Conservation (phyloP, 768 basidiomycete genomes). For the Lentinus tigrinus region DNA sequence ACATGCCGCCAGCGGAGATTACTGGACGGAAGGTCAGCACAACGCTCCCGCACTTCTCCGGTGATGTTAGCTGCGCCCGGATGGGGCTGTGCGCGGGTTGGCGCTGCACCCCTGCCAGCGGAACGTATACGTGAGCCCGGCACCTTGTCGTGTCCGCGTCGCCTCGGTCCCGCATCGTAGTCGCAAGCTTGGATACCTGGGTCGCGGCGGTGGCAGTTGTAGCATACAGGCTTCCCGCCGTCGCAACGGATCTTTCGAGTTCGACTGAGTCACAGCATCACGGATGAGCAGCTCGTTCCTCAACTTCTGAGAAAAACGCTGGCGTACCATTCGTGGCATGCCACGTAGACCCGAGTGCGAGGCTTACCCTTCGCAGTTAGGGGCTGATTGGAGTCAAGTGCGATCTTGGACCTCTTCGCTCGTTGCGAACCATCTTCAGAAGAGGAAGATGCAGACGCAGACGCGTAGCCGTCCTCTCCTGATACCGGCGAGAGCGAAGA, state of each 20-base stretch:
- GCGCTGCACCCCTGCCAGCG: constrained; percentile 35
- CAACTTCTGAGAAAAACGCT: not conserved
- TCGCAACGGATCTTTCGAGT: constrained; percentile 80
- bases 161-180: constrained; percentile 74
- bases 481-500: not conserved
- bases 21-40: not conserved
- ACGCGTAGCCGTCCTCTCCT: not conserved
- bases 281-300: constrained; percentile 8
- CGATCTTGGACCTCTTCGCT: constrained; percentile 49
- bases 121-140: constrained; percentile 73
- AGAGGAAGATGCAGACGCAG: not conserved
- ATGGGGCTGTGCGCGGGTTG: constrained; percentile 28
- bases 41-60: not conserved
- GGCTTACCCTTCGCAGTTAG: constrained; percentile 76
- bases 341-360: constrained; percentile 72
- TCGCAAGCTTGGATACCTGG: constrained; percentile 41
- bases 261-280: constrained; percentile 52
- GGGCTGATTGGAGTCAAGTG: constrained; percentile 71
- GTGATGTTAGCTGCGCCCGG: constrained; percentile 4
- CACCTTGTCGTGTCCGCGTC: constrained; percentile 74
- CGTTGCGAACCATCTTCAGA: not conserved
- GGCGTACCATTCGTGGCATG: constrained; percentile 75
- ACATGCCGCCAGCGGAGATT: not conserved
- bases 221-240: constrained; percentile 72
- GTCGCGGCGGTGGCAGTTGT: constrained; percentile 62